Conservation (phyloP, 768 basidiomycete species). For the Amanita molliuscula region DNA sequence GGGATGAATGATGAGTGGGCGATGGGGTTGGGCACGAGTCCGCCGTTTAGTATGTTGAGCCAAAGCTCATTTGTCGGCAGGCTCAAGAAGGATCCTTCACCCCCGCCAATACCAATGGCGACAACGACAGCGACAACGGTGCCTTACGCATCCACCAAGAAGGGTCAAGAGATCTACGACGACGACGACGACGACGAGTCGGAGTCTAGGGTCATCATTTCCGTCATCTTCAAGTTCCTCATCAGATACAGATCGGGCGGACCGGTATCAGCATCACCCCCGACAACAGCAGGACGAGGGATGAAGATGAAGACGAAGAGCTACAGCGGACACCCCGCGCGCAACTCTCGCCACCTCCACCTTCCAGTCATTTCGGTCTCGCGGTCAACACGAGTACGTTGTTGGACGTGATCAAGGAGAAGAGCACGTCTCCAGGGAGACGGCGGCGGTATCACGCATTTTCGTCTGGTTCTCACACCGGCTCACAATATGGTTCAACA, state of each 20-base stretch:
- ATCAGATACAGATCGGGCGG: background rate
- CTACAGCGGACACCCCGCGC: background rate
- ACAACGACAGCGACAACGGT: background rate
- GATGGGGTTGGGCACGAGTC: slow-evolving; percentile 18
- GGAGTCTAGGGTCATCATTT: background rate
- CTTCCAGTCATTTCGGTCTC: background rate
- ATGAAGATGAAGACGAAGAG: background rate
- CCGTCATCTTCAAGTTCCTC: background rate
- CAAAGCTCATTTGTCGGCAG: slow-evolving; percentile 3
- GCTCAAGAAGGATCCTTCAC: background rate
- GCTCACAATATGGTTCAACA: background rate
- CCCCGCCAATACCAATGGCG: background rate
- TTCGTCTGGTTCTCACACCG: background rate
- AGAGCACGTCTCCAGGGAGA: slow-evolving; percentile 13
- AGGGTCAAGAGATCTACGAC: background rate
- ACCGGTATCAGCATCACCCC: background rate
- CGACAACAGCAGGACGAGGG: background rate
- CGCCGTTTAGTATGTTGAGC: slow-evolving; percentile 20
- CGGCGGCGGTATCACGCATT: background rate
- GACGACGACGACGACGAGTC: background rate
- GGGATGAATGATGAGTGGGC: background rate
- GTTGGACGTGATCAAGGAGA: slow-evolving; percentile 16
- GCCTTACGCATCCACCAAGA: slow-evolving; percentile 1
- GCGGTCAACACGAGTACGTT: background rate
- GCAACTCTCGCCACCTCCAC: background rate